These are phyloP conservation scores for Neurospora tetrasperma DNA, from an alignment of 495 filamentous ascomycete genomes.

Conservation along the genomic window DNA sequence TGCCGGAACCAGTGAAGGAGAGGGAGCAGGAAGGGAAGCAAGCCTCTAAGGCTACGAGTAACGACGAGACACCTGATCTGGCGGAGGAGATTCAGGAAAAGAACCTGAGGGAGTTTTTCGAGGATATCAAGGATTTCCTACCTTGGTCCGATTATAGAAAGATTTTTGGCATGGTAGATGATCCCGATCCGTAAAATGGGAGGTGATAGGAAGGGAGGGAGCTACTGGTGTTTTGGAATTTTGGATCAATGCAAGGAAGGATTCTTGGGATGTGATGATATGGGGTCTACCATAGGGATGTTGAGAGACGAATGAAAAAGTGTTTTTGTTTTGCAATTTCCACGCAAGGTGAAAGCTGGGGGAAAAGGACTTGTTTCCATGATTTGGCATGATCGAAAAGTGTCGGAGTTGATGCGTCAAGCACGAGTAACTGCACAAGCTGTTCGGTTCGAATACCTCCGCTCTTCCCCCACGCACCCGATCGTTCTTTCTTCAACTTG, in stretches of 20 bases:
- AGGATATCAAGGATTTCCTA: not conserved
- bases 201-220: not conserved
- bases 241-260: not conserved
- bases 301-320: too few relatives aligned
- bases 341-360: too few relatives aligned
- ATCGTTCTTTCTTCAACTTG: too few relatives aligned
- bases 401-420: not conserved
- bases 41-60: not conserved
- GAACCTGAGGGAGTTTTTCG: not conserved
- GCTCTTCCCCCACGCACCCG: not conserved
- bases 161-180: not conserved
- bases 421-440: not conserved
- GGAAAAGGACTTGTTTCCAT: not conserved
- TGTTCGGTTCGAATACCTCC: not conserved
- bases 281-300: too few relatives aligned
- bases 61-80: not conserved
- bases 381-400: not conserved
- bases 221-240: not conserved
- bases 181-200: not conserved
- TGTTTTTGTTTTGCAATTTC: too few relatives aligned
- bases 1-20: not conserved
- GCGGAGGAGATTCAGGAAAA: not conserved
- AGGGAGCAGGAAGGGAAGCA: not conserved
- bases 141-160: not conserved
- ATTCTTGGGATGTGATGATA: not conserved